phyloP scores from a whole-genome alignment of 2,329 filamentous ascomycete species.

The Trichothecium sympodiale region DNA sequence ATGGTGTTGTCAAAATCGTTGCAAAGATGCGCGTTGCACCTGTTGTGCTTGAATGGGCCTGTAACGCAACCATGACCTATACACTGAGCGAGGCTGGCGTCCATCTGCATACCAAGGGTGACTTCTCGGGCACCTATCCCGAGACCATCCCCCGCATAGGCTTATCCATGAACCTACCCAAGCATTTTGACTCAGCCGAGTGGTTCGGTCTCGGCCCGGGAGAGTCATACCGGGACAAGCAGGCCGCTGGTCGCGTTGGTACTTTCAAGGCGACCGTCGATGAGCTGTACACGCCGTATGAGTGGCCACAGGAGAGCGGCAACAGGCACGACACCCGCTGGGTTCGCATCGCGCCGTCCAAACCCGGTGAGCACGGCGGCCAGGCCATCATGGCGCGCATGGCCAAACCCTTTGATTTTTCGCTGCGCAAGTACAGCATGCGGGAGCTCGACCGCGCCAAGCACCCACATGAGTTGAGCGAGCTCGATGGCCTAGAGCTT shows the following conservation, averaged over 20 bases:
- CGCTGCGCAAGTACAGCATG: slow-evolving; percentile 3
- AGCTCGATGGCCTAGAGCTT: slow-evolving; percentile 4
- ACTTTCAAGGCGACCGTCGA: slow-evolving; percentile 32
- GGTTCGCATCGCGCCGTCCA: slow-evolving; percentile 26
- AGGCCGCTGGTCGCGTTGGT: slow-evolving; percentile 40
- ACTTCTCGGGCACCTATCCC: slow-evolving; percentile 32
- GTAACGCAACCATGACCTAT: slow-evolving; percentile 37
- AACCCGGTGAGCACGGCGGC: slow-evolving; percentile 5
- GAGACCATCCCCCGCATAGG: slow-evolving; percentile 50
- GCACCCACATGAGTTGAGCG: slow-evolving; percentile 5
- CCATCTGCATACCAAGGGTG: slow-evolving; percentile 33
- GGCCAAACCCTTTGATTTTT: slow-evolving; percentile 4
- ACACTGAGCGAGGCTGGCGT: slow-evolving; percentile 36
- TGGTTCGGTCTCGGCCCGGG: slow-evolving; percentile 56
- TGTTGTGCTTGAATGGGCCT: slow-evolving; percentile 50
- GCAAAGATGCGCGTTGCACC: slow-evolving; percentile 46
- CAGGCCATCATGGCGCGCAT: slow-evolving; percentile 1
- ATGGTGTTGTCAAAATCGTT: slow-evolving; percentile 22
- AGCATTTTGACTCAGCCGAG: slow-evolving; percentile 31
- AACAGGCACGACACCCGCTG: slow-evolving; percentile 52
- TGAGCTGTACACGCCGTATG: slow-evolving; percentile 46
- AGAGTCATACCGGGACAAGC: slow-evolving; percentile 55
- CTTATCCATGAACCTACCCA: slow-evolving; percentile 40
- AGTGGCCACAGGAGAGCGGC: slow-evolving; percentile 57
- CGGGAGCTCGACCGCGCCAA: slow-evolving; percentile 4